Percentiles rank a stretch among this genome's conserved stretches.
Evolutionary conservation across 441 rosid species (phyloP).

Genomic region (Eruca vesicaria): DNA sequence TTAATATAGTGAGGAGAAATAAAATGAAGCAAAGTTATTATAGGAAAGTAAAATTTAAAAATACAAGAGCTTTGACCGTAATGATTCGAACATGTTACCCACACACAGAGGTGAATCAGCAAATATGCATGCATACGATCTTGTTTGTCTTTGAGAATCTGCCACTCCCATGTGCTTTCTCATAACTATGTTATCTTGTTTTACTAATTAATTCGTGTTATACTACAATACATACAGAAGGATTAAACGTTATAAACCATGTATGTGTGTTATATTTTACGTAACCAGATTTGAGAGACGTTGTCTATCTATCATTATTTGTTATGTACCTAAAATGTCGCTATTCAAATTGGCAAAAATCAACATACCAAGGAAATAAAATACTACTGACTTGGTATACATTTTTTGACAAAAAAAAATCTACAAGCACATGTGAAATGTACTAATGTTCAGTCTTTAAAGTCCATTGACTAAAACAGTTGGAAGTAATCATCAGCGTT

Average conservation of each 20-base stretch:
- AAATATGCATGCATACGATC: constrained; percentile 33
- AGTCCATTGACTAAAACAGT: constrained; percentile 34
- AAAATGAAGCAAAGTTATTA: background rate
- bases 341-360: background rate
- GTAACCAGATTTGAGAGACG: too few species aligned
- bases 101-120: constrained; percentile 19
- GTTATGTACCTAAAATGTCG: background rate
- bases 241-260: background rate
- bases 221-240: background rate
- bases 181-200: constrained; percentile 9
- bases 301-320: background rate
- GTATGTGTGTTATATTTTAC: too few species aligned
- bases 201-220: background rate
- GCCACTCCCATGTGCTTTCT: constrained; percentile 25
- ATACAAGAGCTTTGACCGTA: constrained; percentile 27
- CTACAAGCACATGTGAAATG: constrained; percentile 23
- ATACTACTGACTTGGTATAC: background rate
- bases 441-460: constrained; percentile 5
- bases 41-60: background rate
- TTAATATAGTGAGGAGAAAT: background rate
- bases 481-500: constrained; percentile 34
- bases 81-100: constrained; percentile 35
- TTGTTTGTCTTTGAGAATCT: constrained; percentile 30
- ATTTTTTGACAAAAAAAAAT: constrained; percentile 3
- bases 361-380: background rate